Base-by-base conservation (phyloP, 371 early-diverging fungal genomes). In the Blastocladiella emersonii region DNA sequence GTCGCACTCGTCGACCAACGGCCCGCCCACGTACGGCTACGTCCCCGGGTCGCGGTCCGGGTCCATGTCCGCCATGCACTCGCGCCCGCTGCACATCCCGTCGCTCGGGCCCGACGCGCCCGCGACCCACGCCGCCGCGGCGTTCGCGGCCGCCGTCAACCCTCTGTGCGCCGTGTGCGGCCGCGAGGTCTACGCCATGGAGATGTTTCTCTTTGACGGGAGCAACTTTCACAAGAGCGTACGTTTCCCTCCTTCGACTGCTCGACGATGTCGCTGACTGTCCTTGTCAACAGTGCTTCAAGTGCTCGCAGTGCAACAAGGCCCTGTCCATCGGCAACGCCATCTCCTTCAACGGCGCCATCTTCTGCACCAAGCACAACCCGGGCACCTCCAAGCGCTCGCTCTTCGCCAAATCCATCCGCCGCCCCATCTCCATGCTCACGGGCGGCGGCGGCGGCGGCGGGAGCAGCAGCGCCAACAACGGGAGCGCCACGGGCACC, bases 361-460 rank as follows among this genome's bases (percentile, higher is more conserved):
- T 59, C 35, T 59, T 2, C 35, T 59, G 59, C 43, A 59, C 43
- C 17, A 59, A 59, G 25, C 37, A 63, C 62, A 35, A n/a, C 48
- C 59, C 59, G 27, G n/a, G 65, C 57, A 68, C 48, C 65, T 7
- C 65, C 39, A 68, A 45, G 55, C 70, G 74, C 17, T 51, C 44
- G 35, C 70, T 70, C 32, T 12, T 64, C n/a, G 70, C 68, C 15
- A 64, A 68, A 2, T 53, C 65, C 15, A 64, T 15, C 70, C n/a
- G 27, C 67, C 76, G 64, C 72, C 56, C 27, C 57, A 15, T 66
- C 65, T 57, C 71, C 64, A 6, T 73, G 66, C 35, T 61, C 66
- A 30, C 56, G 35, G 34, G 64, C 39, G 7, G 35, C 39, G 30
- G 39, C 61, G 21, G 45, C 39, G 17, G 60, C 65, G 23, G 60